Conservation (phyloP, 1,139 yeast genomes). For the Debaryomycetaceae sp. region DNA sequence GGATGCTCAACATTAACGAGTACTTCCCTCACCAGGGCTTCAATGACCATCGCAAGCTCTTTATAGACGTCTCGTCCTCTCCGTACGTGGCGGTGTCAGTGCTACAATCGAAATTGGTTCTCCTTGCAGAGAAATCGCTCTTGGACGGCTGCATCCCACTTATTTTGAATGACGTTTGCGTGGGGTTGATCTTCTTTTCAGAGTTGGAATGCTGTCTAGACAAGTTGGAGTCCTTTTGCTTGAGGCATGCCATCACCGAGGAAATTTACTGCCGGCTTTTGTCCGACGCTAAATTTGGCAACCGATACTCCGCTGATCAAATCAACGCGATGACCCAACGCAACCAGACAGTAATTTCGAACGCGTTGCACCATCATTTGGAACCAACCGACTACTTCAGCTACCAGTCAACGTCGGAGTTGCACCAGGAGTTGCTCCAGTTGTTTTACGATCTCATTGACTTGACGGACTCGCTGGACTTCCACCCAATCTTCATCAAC, state of each 20-base stretch:
- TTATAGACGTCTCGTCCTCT: conserved; percentile 37
- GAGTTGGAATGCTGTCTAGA: conserved; percentile 53
- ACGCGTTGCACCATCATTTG: conserved; percentile 4
- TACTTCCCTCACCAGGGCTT: too few relatives aligned
- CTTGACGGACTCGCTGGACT: conserved; percentile 41
- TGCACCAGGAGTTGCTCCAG: conserved; percentile 12
- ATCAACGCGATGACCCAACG: conserved; percentile 3
- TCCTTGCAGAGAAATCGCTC: conserved; percentile 37
- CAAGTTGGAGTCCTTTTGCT: conserved; percentile 30
- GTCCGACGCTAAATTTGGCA: conserved; percentile 16
- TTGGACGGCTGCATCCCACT: conserved; percentile 57
- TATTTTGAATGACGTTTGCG: conserved; percentile 29
- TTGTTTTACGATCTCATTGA: conserved; percentile 31
- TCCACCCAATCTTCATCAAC: conserved; percentile 48
- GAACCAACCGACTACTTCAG: conserved; percentile 22
- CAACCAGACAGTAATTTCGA: conserved; percentile 6
- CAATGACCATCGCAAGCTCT: conserved; percentile 15
- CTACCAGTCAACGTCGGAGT: conserved; percentile 17
- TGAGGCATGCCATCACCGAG: conserved; percentile 23
- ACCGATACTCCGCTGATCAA: too few relatives aligned
- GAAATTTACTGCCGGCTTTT: conserved; percentile 31
- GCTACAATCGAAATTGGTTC: conserved; percentile 30
- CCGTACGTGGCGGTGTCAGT: conserved; percentile 29
- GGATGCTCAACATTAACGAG: conserved; percentile 3
- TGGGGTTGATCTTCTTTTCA: conserved; percentile 50